phyloP scores from a whole-genome alignment of 2,329 filamentous ascomycete species.

The Diaporthe aspalathi region DNA sequence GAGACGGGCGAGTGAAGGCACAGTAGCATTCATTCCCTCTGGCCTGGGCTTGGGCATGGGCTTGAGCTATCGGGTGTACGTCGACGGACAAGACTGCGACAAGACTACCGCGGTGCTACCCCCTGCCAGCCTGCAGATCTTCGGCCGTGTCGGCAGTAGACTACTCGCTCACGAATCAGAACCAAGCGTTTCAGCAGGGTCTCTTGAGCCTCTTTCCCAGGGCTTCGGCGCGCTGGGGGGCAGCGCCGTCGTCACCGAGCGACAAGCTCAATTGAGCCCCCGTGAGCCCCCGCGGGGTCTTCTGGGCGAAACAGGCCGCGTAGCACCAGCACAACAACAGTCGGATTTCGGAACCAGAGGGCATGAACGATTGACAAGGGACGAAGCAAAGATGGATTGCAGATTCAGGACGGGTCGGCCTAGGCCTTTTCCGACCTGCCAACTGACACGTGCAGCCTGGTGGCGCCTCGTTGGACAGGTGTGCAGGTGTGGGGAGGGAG shows the following conservation, averaged over 20 bases:
- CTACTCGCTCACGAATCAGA: conserved; percentile 10
- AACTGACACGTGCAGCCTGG: conserved; percentile 14
- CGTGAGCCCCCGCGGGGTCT: conserved; percentile 14
- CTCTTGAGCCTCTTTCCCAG: conserved; percentile 29
- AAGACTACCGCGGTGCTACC: neutral
- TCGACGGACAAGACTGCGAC: neutral
- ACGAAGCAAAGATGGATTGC: conserved; percentile 21
- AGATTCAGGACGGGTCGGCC: neutral
- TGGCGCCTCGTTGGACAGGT: too few species aligned
- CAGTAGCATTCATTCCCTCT: neutral
- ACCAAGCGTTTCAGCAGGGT: conserved; percentile 29
- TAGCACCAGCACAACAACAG: conserved; percentile 21
- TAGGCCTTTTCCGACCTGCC: conserved; percentile 16
- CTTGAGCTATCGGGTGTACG: neutral
- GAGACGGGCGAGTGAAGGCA: neutral
- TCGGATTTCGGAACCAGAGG: conserved; percentile 23
- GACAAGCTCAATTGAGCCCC: conserved; percentile 23
- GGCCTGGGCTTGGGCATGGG: neutral
- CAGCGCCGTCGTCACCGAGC: neutral
- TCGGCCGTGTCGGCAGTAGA: conserved; percentile 1
- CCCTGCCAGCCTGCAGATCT: conserved; percentile 29
- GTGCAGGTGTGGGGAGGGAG: too few species aligned
- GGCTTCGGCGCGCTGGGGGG: neutral
- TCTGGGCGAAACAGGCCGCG: conserved; percentile 26
- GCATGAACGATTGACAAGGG: conserved; percentile 17